Percentiles rank a stretch among this genome's conserved stretches.
phyloP scores from a whole-genome alignment of 495 filamentous ascomycete genomes.

The Endocarpon pusillum region DNA sequence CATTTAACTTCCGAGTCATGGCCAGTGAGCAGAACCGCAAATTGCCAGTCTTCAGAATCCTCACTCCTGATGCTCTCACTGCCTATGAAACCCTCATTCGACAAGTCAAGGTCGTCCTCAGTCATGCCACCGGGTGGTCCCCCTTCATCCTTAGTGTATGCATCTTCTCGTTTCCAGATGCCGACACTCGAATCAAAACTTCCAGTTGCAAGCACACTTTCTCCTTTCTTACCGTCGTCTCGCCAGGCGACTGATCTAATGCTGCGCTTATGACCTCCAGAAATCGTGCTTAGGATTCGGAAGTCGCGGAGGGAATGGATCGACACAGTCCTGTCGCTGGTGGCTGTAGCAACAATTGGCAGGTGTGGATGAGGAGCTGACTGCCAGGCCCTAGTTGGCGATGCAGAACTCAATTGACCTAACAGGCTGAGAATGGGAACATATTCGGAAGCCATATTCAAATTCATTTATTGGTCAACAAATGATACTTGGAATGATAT shows the following conservation, averaged over 20 bases:
- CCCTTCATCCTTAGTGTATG: conserved; percentile 16
- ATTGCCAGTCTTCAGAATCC: conserved; percentile 71
- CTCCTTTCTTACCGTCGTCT: background rate
- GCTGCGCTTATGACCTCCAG: conserved; percentile 77
- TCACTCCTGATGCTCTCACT: no score
- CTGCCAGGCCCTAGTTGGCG: conserved; percentile 64
- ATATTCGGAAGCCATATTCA: no score
- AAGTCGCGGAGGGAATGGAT: conserved; percentile 75
- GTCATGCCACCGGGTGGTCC: conserved; percentile 8
- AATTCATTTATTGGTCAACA: no score
- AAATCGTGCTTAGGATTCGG: conserved; percentile 56
- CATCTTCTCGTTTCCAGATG: conserved; percentile 61
- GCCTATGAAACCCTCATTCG: conserved; percentile 19
- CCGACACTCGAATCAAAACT: conserved; percentile 83
- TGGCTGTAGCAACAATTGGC: conserved; percentile 77
- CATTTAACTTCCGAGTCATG: conserved; percentile 89
- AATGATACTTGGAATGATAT: no score
- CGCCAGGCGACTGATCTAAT: conserved; percentile 75
- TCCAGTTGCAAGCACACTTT: conserved; percentile 70
- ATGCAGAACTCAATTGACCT: no score
- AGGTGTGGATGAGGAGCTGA: conserved; percentile 71
- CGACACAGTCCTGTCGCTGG: conserved; percentile 67
- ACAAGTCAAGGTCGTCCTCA: conserved; percentile 5
- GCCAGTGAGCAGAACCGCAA: conserved; percentile 73
- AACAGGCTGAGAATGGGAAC: no score